A percentile compares a stretch with the other conserved stretches of the same genome.
Conservation (phyloP, 352 stramenopile species). For the Globisporangium sylvaticum region DNA sequence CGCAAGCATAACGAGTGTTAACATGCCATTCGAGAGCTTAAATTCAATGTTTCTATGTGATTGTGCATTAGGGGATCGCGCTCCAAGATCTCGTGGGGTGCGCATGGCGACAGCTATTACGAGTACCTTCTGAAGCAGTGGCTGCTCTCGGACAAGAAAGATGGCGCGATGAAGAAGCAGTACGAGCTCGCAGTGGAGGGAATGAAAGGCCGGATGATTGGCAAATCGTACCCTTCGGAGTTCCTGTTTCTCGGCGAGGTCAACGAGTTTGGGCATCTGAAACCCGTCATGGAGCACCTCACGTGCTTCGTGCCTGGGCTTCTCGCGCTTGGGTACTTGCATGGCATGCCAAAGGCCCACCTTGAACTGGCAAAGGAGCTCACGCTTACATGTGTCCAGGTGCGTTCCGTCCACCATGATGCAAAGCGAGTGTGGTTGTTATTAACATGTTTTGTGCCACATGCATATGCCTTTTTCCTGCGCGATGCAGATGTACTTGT, state of each 20-base stretch:
- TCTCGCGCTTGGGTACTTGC: constrained; percentile 57
- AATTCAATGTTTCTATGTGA: background rate
- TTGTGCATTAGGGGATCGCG: constrained; percentile 3
- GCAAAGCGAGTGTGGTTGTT: background rate
- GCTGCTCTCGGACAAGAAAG: constrained; percentile 48
- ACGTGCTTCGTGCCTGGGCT: constrained; percentile 87
- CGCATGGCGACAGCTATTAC: constrained; percentile 64
- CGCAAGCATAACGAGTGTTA: background rate
- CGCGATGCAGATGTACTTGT: constrained; percentile 64
- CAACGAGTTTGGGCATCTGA: constrained; percentile 19
- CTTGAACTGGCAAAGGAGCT: constrained; percentile 69
- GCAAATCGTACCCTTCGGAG: constrained; percentile 31
- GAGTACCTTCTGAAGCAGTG: constrained; percentile 82
- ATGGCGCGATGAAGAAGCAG: constrained; percentile 39
- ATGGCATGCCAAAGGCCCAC: constrained; percentile 53
- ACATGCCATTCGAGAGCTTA: background rate
- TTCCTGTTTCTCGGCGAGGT: constrained; percentile 47
- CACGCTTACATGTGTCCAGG: constrained; percentile 65
- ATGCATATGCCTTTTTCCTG: background rate
- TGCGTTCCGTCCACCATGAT: constrained; percentile 9
- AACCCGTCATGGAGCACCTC: constrained; percentile 76
- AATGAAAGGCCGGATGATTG: constrained; percentile 40
- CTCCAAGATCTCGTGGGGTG: constrained; percentile 45
- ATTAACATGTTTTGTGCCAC: background rate
- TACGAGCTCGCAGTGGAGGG: constrained; percentile 53